Evolutionary conservation across 441 rosid species (phyloP).

Genomic region (Populus hybrid): DNA sequence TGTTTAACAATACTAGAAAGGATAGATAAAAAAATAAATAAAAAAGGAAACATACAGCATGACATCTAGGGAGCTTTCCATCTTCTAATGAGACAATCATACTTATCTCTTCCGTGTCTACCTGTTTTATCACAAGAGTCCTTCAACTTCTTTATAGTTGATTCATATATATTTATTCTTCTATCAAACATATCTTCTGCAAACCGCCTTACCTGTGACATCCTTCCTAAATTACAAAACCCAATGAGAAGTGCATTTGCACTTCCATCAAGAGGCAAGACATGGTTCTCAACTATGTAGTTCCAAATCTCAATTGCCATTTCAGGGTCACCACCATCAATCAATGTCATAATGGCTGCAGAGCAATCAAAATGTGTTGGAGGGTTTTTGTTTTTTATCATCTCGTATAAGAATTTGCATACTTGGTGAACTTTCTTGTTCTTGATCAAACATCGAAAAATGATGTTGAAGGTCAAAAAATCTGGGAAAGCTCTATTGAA

Average conservation of each 20-base stretch:
- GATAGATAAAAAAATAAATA: background rate
- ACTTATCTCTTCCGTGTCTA: slow-evolving; percentile 41
- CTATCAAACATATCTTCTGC: slow-evolving; percentile 49
- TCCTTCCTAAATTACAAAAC: slow-evolving; percentile 43
- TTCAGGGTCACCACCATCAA: slow-evolving; percentile 50
- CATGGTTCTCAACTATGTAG: slow-evolving; percentile 41
- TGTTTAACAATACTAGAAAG: background rate
- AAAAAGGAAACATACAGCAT: slow-evolving; percentile 11
- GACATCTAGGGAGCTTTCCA: slow-evolving; percentile 33
- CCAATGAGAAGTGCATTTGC: slow-evolving; percentile 50
- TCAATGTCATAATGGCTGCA: slow-evolving; percentile 40
- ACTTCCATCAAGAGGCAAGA: slow-evolving; percentile 39
- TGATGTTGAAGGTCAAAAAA: slow-evolving; percentile 42
- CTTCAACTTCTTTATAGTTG: slow-evolving; percentile 50
- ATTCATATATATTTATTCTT: slow-evolving; percentile 35
- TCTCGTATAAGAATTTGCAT: slow-evolving; percentile 46
- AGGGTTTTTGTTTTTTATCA: slow-evolving; percentile 51
- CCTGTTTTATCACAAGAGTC: slow-evolving; percentile 32
- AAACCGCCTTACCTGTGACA: slow-evolving; percentile 37
- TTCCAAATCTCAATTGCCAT: slow-evolving; percentile 55
- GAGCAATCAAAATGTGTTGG: slow-evolving; percentile 43
- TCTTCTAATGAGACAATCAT: slow-evolving; percentile 42
- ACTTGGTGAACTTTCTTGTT: slow-evolving; percentile 42
- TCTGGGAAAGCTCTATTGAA: slow-evolving; percentile 52
- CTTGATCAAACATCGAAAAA: slow-evolving; percentile 44